A percentile compares a stretch with the other conserved stretches of the same genome.
Conservation (phyloP, 495 filamentous ascomycete genomes). For the Annulohypoxylon stygium region DNA sequence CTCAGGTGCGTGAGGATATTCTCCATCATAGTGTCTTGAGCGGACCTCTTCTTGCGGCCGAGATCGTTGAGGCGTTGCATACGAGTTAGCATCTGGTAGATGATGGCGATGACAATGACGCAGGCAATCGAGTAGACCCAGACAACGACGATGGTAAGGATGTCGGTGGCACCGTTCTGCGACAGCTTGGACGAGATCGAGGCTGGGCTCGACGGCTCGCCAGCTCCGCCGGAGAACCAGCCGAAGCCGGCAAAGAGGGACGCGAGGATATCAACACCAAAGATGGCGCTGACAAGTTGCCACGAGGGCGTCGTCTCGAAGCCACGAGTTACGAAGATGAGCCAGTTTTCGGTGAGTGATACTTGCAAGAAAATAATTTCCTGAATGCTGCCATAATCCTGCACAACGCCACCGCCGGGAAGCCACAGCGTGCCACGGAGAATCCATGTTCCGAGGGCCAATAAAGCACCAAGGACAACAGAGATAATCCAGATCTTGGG, state of each 20-base stretch:
- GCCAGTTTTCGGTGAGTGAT: conserved; percentile 90
- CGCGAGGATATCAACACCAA: conserved; percentile 82
- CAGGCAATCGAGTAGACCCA: conserved; percentile 84
- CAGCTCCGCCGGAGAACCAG: conserved; percentile 71
- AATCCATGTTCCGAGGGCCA: conserved; percentile 85
- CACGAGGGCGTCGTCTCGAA: conserved; percentile 84
- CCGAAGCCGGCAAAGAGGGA: conserved; percentile 85
- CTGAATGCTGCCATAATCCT: conserved; percentile 84
- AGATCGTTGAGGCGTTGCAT: conserved; percentile 79
- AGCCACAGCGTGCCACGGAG: conserved; percentile 79
- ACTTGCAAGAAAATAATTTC: conserved; percentile 88
- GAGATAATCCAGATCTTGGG: conserved; percentile 92
- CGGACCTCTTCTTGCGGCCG: conserved; percentile 80
- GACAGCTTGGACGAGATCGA: conserved; percentile 59
- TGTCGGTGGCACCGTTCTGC: conserved; percentile 70
- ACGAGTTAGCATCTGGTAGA: conserved; percentile 80
- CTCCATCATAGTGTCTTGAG: conserved; percentile 82
- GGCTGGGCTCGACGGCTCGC: conserved; percentile 39
- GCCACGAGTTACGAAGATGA: conserved; percentile 93
- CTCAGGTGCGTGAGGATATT: conserved; percentile 81
- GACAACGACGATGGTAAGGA: conserved; percentile 81
- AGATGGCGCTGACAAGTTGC: conserved; percentile 79
- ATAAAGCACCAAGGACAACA: conserved; percentile 78
- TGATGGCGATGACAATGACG: conserved; percentile 81
- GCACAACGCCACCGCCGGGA: conserved; percentile 79